Evolutionary conservation across 106 monocot species (phyloP).

Genomic region (Platanthera zijinensis): DNA sequence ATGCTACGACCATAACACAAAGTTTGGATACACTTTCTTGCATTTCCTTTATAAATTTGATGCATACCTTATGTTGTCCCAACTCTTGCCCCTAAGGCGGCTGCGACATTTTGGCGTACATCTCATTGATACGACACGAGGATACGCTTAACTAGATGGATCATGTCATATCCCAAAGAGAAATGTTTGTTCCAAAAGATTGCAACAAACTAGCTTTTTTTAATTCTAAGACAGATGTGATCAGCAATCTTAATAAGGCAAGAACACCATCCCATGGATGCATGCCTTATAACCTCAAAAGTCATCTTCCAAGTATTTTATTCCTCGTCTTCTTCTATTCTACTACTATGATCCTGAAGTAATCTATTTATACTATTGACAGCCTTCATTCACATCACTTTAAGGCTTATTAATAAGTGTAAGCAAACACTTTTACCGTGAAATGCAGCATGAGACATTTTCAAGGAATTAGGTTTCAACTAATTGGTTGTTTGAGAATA

Average conservation of each 20-base stretch:
- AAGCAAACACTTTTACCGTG: not conserved
- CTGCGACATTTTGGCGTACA: too few relatives aligned
- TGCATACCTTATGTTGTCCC: too few relatives aligned
- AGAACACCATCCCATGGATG: not conserved
- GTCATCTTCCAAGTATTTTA: not conserved
- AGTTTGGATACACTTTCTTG: too few relatives aligned
- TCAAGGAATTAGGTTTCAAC: not conserved
- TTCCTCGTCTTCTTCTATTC: not conserved
- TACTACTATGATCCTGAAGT: too few relatives aligned
- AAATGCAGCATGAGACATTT: not conserved
- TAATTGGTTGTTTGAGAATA: not conserved
- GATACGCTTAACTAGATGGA: too few relatives aligned
- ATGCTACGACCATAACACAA: too few relatives aligned
- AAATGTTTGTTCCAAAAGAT: too few relatives aligned
- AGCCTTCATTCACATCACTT: not conserved
- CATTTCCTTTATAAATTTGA: too few relatives aligned
- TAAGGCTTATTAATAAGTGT: not conserved
- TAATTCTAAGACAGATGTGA: not conserved
- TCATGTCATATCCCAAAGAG: too few relatives aligned
- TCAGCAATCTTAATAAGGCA: not conserved
- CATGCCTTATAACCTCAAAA: not conserved
- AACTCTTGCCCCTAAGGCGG: too few relatives aligned
- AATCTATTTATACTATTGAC: not conserved
- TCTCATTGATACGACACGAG: too few relatives aligned
- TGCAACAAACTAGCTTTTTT: too few relatives aligned